Evolutionary conservation across 2,329 filamentous ascomycete genomes (phyloP), one percentile per base, ranked within the genome.

Genomic region (Talaromyces sp.): DNA sequence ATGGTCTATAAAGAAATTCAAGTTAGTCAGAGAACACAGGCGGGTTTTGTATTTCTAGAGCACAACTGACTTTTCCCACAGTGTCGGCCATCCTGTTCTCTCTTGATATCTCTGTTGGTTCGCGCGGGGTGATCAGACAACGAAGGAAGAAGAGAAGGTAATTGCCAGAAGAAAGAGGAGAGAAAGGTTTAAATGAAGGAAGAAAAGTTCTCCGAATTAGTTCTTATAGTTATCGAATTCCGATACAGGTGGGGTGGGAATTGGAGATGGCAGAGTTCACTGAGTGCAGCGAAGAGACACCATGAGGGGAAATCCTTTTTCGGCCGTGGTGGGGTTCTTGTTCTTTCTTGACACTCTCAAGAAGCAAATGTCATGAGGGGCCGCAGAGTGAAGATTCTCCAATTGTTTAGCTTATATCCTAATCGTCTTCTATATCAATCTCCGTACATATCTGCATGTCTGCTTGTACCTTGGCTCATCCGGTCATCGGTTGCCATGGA

Each of bases 1-100:
- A 96, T 96, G 69, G 89, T 91, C 91, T 97, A 45, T 21, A 22
- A 39, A 1, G 15, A 11, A 21, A 13, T 21, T 2, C n/a, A 48
- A 7, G 17, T 48, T 48, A 48, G 45, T 35, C 28, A 48, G 5
- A 48, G 13, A 6, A 10, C 43, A 31, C 19, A 35, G 3, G 9
- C 45, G 8, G 19, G n/a, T n/a, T 21, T 9, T 13, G 28, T 48
- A 19, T 48, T 35, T 8, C 13, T 35, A 22, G 22, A 33, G 22
- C n/a, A 31, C 3, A 35, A 60, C 67, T 65, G 68, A 80, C 79
- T 78, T 82, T 79, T 77, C 82, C 82, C 65, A 80, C 80, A 59
- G 82, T 84, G 69, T 77, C 75, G 59, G 79, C 75, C 80, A 83
- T 83, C 37, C 58, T 77, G 64, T 25, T 55, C 8, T 58, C 33